phyloP scores from a whole-genome alignment of 2,329 filamentous ascomycete species.

The Penicillium rolfsii region DNA sequence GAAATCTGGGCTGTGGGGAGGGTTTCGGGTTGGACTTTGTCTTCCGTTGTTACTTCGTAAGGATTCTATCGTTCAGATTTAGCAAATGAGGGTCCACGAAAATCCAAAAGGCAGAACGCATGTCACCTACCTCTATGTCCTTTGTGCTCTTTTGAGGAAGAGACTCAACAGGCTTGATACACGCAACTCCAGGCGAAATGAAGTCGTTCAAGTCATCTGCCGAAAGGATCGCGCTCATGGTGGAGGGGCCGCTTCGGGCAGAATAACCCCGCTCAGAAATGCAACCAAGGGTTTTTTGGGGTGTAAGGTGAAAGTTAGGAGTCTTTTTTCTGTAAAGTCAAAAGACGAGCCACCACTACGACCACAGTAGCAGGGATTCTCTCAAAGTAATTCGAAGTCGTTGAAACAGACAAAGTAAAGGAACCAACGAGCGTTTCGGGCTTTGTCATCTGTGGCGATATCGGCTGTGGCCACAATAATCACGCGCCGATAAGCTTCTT shows the following conservation, averaged over 20 bases:
- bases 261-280: constrained; percentile 11
- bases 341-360: not conserved
- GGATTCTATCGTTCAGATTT: constrained; percentile 50
- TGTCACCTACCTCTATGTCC: constrained; percentile 47
- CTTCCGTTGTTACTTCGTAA: constrained; percentile 93
- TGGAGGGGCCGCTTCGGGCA: constrained; percentile 31
- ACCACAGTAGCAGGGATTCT: not conserved
- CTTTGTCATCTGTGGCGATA: constrained; percentile 43
- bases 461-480: constrained; percentile 18
- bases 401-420: constrained; percentile 14
- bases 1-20: constrained; percentile 85
- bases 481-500: constrained; percentile 27
- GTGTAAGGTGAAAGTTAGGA: not conserved
- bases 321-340: not conserved
- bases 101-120: not conserved
- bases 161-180: constrained; percentile 96
- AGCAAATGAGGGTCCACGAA: constrained; percentile 14
- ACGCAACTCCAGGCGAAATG: constrained; percentile 95
- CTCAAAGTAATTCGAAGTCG: not conserved
- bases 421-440: constrained; percentile 26
- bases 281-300: not conserved
- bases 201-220: constrained; percentile 98
- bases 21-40: constrained; percentile 63
- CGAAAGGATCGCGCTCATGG: constrained; percentile 96
- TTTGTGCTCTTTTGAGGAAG: constrained; percentile 67